Evolutionary conservation across 2,329 filamentous ascomycete genomes (phyloP).

Genomic region (Colletotrichum magnum): DNA sequence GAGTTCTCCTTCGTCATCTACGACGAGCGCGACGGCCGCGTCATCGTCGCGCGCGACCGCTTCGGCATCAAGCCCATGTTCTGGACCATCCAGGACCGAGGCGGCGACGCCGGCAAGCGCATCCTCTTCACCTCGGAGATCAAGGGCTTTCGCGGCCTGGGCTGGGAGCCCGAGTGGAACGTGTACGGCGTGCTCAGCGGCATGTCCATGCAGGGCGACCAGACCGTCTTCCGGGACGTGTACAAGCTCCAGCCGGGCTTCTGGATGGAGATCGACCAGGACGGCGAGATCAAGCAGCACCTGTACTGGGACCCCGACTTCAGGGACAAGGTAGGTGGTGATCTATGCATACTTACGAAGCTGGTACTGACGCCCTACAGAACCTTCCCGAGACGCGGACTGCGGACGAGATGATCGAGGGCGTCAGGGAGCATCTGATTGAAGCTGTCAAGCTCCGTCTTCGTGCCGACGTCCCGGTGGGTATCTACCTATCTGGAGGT

Average conservation of each 20-base stretch:
- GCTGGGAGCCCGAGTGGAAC: slow-evolving; percentile 68
- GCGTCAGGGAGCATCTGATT: slow-evolving; percentile 63
- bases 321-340: slow-evolving; percentile 60
- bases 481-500: slow-evolving; percentile 70
- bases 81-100: slow-evolving; percentile 55
- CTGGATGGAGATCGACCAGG: slow-evolving; percentile 55
- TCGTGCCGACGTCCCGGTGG: slow-evolving; percentile 70
- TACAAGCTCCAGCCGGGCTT: slow-evolving; percentile 59
- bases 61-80: slow-evolving; percentile 72
- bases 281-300: slow-evolving; percentile 51
- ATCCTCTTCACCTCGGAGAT: slow-evolving; percentile 66
- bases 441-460: slow-evolving; percentile 68
- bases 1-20: slow-evolving; percentile 69
- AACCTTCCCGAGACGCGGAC: slow-evolving; percentile 55
- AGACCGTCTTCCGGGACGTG: slow-evolving; percentile 66
- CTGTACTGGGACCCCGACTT: slow-evolving; percentile 69
- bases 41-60: slow-evolving; percentile 66
- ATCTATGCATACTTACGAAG: too few species aligned
- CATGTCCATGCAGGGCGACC: slow-evolving; percentile 58
- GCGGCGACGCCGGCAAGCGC: slow-evolving; percentile 50
- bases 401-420: slow-evolving; percentile 64
- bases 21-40: slow-evolving; percentile 56
- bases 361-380: slow-evolving; percentile 40
- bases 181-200: slow-evolving; percentile 59
- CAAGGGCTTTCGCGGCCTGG: slow-evolving; percentile 66